Conservation (phyloP, 495 filamentous ascomycete genomes). For the Cudoniella acicularis region DNA sequence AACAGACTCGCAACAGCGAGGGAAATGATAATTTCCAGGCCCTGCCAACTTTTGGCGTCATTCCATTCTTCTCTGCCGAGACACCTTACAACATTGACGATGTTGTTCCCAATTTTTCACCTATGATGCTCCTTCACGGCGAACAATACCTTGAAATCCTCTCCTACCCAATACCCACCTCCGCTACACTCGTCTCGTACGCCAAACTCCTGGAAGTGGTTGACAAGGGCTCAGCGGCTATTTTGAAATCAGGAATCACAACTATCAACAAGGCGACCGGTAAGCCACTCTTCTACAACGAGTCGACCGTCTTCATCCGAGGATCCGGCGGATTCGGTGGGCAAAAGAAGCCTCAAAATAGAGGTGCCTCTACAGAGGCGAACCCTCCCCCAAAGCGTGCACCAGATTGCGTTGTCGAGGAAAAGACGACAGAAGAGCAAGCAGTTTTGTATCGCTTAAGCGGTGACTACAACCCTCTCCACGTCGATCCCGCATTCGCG, state of each 20-base stretch:
- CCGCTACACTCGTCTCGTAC: constrained; percentile 73
- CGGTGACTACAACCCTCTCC: constrained; percentile 86
- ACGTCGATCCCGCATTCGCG: constrained; percentile 92
- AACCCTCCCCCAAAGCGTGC: constrained; percentile 74
- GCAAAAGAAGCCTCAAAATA: constrained; percentile 68
- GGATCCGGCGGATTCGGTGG: constrained; percentile 93
- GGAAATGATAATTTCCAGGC: constrained; percentile 86
- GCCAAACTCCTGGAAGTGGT: constrained; percentile 89
- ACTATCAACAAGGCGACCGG: constrained; percentile 78
- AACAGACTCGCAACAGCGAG: constrained; percentile 49
- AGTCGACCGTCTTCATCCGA: constrained; percentile 85
- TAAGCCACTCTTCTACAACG: constrained; percentile 95
- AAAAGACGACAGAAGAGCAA: constrained; percentile 89
- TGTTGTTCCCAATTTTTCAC: constrained; percentile 88
- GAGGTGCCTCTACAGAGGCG: constrained; percentile 72
- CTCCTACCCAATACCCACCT: constrained; percentile 91
- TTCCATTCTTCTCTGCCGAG: constrained; percentile 85
- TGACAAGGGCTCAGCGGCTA: constrained; percentile 89
- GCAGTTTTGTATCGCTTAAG: constrained; percentile 92
- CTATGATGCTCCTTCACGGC: constrained; percentile 99
- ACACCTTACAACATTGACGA: constrained; percentile 78
- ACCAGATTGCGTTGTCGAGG: constrained; percentile 80
- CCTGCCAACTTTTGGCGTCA: constrained; percentile 89
- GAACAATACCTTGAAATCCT: constrained; percentile 97
- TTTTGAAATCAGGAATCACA: constrained; percentile 74